Evolutionary conservation across 2,329 filamentous ascomycete species (phyloP).

Genomic region (Monosporascus cannonballus): DNA sequence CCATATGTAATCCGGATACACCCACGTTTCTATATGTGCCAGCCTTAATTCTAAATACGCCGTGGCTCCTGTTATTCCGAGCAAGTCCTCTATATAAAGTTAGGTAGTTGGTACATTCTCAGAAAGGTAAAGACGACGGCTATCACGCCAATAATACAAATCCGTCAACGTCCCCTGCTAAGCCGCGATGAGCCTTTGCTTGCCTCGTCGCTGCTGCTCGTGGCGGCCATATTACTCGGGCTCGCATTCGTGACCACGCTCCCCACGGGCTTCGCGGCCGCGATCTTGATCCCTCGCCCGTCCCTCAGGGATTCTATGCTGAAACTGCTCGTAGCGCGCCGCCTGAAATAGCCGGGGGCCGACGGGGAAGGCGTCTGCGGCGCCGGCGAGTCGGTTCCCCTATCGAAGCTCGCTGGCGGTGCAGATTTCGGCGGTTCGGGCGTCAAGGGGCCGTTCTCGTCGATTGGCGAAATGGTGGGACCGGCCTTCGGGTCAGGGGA

Average conservation of each 20-base stretch:
- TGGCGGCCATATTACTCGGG: not conserved
- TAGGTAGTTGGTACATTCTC: too few relatives aligned
- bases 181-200: not conserved
- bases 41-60: too few relatives aligned
- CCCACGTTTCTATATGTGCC: too few relatives aligned
- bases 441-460: conserved; percentile 10
- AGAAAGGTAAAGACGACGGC: too few relatives aligned
- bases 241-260: conserved; percentile 27
- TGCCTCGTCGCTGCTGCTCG: conserved; percentile 20
- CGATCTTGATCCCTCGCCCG: conserved; percentile 35
- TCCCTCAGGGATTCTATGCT: conserved; percentile 33
- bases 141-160: too few relatives aligned
- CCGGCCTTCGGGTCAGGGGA: not conserved
- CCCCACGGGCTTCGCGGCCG: conserved; percentile 28
- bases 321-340: conserved; percentile 27
- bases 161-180: too few relatives aligned
- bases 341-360: conserved; percentile 5
- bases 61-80: too few relatives aligned
- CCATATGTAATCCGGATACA: too few relatives aligned
- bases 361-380: conserved; percentile 11
- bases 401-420: conserved; percentile 7
- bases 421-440: conserved; percentile 8
- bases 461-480: conserved; percentile 12
- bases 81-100: too few relatives aligned
- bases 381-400: conserved; percentile 6